Base-by-base conservation (phyloP, 2,329 filamentous ascomycete species). In the Trichophyton verrucosum region DNA sequence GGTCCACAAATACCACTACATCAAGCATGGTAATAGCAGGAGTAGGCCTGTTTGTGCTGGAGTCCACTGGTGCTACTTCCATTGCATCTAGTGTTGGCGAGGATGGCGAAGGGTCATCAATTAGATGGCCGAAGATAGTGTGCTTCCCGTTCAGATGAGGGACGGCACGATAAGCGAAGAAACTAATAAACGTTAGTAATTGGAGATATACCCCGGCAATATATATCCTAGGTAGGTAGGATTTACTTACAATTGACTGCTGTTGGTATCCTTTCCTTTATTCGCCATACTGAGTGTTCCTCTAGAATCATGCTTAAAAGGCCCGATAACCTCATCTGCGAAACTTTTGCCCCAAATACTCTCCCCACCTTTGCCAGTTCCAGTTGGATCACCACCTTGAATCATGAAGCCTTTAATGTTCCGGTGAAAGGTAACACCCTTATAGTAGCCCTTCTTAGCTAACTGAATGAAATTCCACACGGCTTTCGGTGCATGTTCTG, bases 401-500 rank as follows among this genome's bases (percentile, higher is more conserved):
- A 99, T 89, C 94, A 99, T 99, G 72, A 99, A 99, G 67, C 88
- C 89, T 61, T 86, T 86, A 68, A 99, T 96, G 72, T 95, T 96
- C 64, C 94, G 85, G 74, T 99, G 94, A 71, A 99, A 99, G 11
- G 81, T 74, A 1, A 96, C 86, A 65, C 83, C 83, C 58, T 84
- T 85, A 77, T 97, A 99, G 74, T 96, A 96, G 0, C 92, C 92
- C 66, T 87, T 89, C 70, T 96, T 88, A 1, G 91, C 84, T 3
- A 99, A 78, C 61, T 88, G 86, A 59, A 95, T 83, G 70, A 99
- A 99, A 73, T 99, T 99, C 90, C 92, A 99, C 1, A 97, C 94
- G 0, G 94, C 91, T 67, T 88, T 88, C 0, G 94, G 94, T 1
- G 94, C 91, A 60, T 86, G 88, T 71, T 99, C 94, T 1, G 94